Evolutionary conservation across 768 basidiomycete genomes (phyloP).

Genomic region (Tricholoma flavovirens): DNA sequence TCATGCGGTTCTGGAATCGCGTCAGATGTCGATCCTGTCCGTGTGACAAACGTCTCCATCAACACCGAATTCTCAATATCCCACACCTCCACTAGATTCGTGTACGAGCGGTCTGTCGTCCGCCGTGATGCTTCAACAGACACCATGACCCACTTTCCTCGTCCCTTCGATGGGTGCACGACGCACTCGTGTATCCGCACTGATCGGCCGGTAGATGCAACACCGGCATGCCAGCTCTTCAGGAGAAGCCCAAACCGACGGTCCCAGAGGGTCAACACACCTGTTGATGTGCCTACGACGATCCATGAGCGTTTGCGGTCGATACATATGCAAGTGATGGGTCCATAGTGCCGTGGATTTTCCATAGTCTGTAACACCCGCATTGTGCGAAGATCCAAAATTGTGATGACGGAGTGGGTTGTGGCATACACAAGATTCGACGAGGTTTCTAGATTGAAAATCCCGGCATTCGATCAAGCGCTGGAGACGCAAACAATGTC

Average conservation of each 20-base stretch:
- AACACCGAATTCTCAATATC: conserved; percentile 78
- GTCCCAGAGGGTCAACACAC: conserved; percentile 90
- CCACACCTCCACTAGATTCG: conserved; percentile 79
- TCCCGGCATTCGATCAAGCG: background rate
- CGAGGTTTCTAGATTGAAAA: conserved; percentile 41
- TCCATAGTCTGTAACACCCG: conserved; percentile 68
- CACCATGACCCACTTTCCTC: conserved; percentile 88
- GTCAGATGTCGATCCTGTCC: conserved; percentile 42
- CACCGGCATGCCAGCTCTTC: conserved; percentile 80
- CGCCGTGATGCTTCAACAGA: conserved; percentile 55
- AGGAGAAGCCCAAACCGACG: conserved; percentile 86
- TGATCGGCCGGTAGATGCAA: conserved; percentile 43
- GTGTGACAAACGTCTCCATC: conserved; percentile 74
- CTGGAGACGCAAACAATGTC: background rate
- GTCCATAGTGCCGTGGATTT: conserved; percentile 81
- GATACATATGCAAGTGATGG: conserved; percentile 79
- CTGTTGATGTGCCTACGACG: conserved; percentile 80
- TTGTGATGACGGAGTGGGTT: conserved; percentile 65
- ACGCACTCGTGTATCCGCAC: conserved; percentile 67
- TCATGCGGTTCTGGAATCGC: conserved; percentile 50
- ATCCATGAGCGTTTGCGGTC: conserved; percentile 87
- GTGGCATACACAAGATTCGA: conserved; percentile 87
- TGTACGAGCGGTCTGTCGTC: conserved; percentile 35
- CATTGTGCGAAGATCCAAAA: conserved; percentile 86
- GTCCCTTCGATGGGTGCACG: conserved; percentile 82